Evolutionary conservation across 805 yeast genomes (phyloP).

Genomic region (Cyberlindnera misumaiensis): DNA sequence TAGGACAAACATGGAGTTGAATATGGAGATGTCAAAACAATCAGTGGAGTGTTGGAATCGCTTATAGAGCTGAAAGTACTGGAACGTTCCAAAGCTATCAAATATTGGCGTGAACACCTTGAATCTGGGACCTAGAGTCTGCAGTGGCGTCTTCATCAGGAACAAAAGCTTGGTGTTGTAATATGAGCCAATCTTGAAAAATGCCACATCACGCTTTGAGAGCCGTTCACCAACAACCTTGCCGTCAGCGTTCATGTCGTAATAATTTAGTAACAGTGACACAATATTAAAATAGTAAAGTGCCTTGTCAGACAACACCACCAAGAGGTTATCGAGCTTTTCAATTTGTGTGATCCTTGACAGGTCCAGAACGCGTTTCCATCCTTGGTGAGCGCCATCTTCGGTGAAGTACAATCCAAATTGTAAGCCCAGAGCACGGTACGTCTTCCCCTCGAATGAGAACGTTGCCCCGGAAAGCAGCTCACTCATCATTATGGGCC

Average conservation of each 20-base stretch:
- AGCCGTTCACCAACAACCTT: conserved; percentile 40
- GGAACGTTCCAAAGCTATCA: conserved; percentile 42
- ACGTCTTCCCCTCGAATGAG: conserved; percentile 36
- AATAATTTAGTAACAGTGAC: conserved; percentile 53
- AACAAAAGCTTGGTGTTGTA: conserved; percentile 51
- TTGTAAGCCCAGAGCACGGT: conserved; percentile 51
- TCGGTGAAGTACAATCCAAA: conserved; percentile 53
- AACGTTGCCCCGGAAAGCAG: conserved; percentile 42
- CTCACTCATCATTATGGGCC: conserved; percentile 29
- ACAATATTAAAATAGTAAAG: conserved; percentile 60
- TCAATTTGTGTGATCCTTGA: conserved; percentile 50
- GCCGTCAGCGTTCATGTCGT: conserved; percentile 30
- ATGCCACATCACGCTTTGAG: conserved; percentile 47
- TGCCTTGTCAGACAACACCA: conserved; percentile 51
- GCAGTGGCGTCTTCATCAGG: conserved; percentile 42
- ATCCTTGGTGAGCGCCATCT: conserved; percentile 25
- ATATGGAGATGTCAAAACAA: conserved; percentile 51
- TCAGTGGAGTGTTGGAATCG: conserved; percentile 49
- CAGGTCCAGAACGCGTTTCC: conserved; percentile 55
- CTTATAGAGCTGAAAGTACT: conserved; percentile 37
- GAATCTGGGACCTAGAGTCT: conserved; percentile 38
- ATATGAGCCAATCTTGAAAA: conserved; percentile 66
- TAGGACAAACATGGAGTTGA: conserved; percentile 60
- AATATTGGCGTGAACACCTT: conserved; percentile 51
- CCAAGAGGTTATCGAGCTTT: conserved; percentile 50